Evolutionary conservation across 371 early-diverging fungal genomes (phyloP), one percentile per base, ranked within the genome.

Genomic region (Entomophthora muscae): DNA sequence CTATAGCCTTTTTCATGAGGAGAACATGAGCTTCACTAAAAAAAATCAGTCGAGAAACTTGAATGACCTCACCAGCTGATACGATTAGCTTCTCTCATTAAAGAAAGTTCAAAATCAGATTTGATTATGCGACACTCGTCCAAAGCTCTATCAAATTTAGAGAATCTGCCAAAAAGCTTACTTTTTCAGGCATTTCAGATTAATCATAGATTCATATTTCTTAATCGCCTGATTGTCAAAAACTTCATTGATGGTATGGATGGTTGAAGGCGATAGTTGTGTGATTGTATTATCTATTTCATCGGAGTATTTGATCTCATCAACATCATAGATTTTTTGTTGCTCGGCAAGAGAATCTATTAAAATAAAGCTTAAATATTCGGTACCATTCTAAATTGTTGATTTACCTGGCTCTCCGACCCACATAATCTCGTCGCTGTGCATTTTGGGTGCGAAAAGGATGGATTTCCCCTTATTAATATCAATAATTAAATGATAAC

Each of bases 61-160:
- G 7, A 13, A n/a, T 32, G 2, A 30, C 3, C 10, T 59, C 42
- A 59, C 60, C 60, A 32, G 30, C 66, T 65, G 57, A 73, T 73
- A 3, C 70, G 64, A 29, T 69, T 71, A 1, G 73, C 64, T 32
- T 68, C 68, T 29, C 77, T 73, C 22, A 78, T 67, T 42, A 72
- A 65, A 0, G 71, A 66, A 57, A 79, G 71, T 67, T 82, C 82
- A 66, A 73, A 77, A 0, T 76, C 72, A 42, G 72, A 70, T 65
- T 82, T 82, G 60, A 70, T 76, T 32, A 82, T 65, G 3, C 82
- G 72, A 3, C 79, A 72, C 29, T 77, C 76, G 57, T 73, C 61
- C 10, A 79, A 33, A 1, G 78, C 80, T 23, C 69, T 59, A n/a
- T 26, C 23, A 54, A 23, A 5, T 13, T 54, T 13, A 54, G 5